Conservation (phyloP, 768 basidiomycete genomes). For the Termitomyces sp. region DNA sequence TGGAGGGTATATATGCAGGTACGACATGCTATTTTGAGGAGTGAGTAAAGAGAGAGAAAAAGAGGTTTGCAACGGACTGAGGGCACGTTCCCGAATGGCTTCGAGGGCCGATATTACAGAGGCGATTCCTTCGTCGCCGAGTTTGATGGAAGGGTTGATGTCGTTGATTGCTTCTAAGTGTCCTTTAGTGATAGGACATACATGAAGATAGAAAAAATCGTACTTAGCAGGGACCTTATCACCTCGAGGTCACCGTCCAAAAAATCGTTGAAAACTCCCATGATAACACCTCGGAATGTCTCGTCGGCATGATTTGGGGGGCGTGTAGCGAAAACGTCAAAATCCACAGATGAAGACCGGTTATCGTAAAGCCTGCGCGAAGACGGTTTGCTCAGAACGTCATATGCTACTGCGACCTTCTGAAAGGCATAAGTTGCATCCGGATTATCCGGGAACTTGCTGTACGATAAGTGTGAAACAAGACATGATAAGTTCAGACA, state of each 20-base stretch:
- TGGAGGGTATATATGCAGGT: conserved; percentile 74
- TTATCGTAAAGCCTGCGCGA: conserved; percentile 68
- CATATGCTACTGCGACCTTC: conserved; percentile 80
- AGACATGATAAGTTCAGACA: conserved; percentile 7
- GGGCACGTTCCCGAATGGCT: conserved; percentile 67
- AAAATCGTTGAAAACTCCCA: conserved; percentile 78
- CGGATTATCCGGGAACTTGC: conserved; percentile 77
- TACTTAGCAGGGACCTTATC: conserved; percentile 71
- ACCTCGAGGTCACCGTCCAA: conserved; percentile 86
- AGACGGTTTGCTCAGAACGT: conserved; percentile 71
- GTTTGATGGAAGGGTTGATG: conserved; percentile 70
- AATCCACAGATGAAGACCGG: conserved; percentile 40
- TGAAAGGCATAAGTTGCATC: conserved; percentile 84
- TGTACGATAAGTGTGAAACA: conserved; percentile 25
- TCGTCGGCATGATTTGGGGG: conserved; percentile 66
- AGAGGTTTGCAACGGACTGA: conserved; percentile 47
- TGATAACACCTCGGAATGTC: conserved; percentile 70
- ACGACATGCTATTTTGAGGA: conserved; percentile 53
- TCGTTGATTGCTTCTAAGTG: conserved; percentile 69
- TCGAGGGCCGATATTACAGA: conserved; percentile 69
- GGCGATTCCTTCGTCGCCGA: conserved; percentile 78
- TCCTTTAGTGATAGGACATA: background rate
- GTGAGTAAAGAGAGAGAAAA: background rate
- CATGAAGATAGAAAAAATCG: conserved; percentile 21
- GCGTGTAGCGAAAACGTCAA: conserved; percentile 53